Base-by-base conservation (phyloP, 768 basidiomycete genomes). In the Kwoniella bestiolae region DNA sequence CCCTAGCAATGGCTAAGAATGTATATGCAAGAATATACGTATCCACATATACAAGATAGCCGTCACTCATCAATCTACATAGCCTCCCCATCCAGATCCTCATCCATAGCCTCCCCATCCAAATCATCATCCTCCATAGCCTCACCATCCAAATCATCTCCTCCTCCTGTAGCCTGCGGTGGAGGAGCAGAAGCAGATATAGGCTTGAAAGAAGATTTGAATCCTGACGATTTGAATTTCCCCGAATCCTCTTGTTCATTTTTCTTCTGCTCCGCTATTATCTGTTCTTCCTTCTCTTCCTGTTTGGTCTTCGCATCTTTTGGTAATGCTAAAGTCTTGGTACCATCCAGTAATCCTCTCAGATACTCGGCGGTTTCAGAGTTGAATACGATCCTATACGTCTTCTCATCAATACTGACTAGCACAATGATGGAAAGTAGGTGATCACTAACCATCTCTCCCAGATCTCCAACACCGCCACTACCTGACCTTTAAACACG, bases 401-500 rank as follows among this genome's bases (percentile, higher is more conserved):
- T 49, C 23, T 12, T 21, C 23, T 51, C 26, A 21, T 11, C 7
- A 53, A 9, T 23, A 44, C 23, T 14, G 32, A 23, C 28, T 66
- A 31, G 18, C 14, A 23, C 31, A n/a, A 47, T 38, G 3, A 53
- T 47, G 5, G 53, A 38, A 23, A 49, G 61, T 29, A 38, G n/a
- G 26, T 2, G 50, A 32, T 25, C 16, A 75, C 81, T 56, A 49
- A 82, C 81, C 94, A 95, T 78, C 96, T 90, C 77, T 97, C 96
- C 94, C 96, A 97, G 31, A 97, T 89, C 74, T 97, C 94, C 5
- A 98, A 85, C 18, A 98, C 88, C 7, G 88, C 83, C 5, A 87
- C 88, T 65, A 98, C 92, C 80, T 97, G 92, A 70, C 89, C 90
- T 83, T 91, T 94, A 85, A 98, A 99, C 1, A 90, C 89, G 70